Percentiles rank a stretch among this genome's conserved stretches.
Evolutionary conservation across 148 eudicot species (phyloP).

Genomic region (Rhododendron ovatum): DNA sequence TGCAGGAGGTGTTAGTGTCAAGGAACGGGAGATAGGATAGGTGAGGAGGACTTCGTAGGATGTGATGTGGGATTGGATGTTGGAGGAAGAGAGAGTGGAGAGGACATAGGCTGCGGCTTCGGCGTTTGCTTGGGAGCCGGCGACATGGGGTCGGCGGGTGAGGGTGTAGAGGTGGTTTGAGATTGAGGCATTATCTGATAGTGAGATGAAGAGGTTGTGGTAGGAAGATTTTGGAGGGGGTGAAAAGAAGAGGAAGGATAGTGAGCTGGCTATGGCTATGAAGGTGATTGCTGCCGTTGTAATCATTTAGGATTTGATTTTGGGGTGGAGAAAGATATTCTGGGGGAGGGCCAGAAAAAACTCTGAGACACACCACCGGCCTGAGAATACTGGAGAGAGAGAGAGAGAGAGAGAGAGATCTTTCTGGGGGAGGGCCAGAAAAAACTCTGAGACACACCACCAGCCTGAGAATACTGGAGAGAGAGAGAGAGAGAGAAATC

Average conservation of each 20-base stretch:
- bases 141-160: conserved; percentile 51
- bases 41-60: conserved; percentile 38
- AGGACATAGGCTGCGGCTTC: conserved; percentile 48
- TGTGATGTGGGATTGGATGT: conserved; percentile 29
- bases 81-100: conserved; percentile 35
- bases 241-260: conserved; percentile 19
- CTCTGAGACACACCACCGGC: background rate
- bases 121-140: conserved; percentile 50
- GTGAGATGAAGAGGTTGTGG: conserved; percentile 28
- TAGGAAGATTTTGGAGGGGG: conserved; percentile 29
- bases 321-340: background rate
- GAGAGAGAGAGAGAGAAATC: background rate
- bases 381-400: background rate
- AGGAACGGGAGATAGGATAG: conserved; percentile 39
- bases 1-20: conserved; percentile 19
- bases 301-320: conserved; percentile 1
- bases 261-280: conserved; percentile 22
- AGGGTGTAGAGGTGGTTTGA: conserved; percentile 43
- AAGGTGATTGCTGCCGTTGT: conserved; percentile 8
- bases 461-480: background rate
- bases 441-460: background rate
- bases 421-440: background rate
- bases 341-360: background rate
- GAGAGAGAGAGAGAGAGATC: background rate
- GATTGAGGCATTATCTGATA: conserved; percentile 34